A percentile compares a stretch with the other conserved stretches of the same genome.
These are phyloP conservation scores for Corymbia calophylla DNA, from an alignment of 441 rosid genomes.

Conservation along the genomic window DNA sequence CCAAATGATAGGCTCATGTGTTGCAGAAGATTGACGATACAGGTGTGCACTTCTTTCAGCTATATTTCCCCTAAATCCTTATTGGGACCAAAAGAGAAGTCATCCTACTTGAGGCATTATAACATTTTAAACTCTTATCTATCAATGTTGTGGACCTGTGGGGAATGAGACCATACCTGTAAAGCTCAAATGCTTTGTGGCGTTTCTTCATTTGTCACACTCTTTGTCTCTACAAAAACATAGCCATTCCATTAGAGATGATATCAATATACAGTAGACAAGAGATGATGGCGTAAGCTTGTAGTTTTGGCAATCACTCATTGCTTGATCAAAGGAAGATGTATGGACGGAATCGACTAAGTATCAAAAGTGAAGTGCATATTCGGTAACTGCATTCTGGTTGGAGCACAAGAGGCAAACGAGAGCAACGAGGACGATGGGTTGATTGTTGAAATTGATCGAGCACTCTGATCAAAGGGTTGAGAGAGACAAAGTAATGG, in stretches of 20 bases:
- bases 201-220: neutral
- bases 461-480: neutral
- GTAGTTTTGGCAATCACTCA: neutral
- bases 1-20: neutral
- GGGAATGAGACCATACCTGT: neutral
- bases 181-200: neutral
- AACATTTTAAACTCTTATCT: neutral
- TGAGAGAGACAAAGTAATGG: neutral
- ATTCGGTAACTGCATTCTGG: neutral
- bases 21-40: neutral
- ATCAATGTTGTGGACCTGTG: neutral
- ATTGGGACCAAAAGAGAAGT: neutral
- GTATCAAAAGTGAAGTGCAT: neutral
- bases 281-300: neutral
- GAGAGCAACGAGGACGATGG: neutral
- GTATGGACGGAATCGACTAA: neutral
- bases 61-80: neutral
- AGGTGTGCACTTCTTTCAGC: neutral
- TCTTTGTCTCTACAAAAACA: neutral
- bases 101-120: neutral
- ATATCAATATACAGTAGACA: neutral
- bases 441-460: neutral
- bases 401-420: neutral
- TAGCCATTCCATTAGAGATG: neutral
- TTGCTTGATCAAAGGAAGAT: neutral